These are phyloP conservation scores for Epichloe uncinata DNA, from an alignment of 2,329 filamentous ascomycete species.

Conservation along the genomic window DNA sequence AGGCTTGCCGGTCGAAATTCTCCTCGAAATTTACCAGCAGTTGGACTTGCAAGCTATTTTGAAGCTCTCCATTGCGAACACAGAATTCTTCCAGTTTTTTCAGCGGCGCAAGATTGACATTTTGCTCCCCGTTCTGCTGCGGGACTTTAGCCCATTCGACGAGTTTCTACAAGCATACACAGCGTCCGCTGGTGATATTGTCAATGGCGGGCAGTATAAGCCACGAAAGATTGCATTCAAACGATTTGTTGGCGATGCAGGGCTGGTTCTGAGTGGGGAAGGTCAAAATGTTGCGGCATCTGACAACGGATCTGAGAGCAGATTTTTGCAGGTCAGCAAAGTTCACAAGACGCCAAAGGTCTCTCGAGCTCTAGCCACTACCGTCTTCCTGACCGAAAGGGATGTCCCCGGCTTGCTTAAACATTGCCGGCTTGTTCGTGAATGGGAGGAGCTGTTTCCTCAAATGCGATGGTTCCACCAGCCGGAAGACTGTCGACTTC, in stretches of 20 bases:
- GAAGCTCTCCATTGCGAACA: constrained; percentile 24
- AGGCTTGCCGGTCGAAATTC: constrained; percentile 31
- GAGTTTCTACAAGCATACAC: constrained; percentile 34
- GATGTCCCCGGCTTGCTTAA: constrained; percentile 22
- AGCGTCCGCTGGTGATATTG: constrained; percentile 25
- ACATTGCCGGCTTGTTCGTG: constrained; percentile 22
- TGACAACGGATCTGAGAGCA: neutral
- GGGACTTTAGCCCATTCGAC: constrained; percentile 30
- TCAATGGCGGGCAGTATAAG: constrained; percentile 21
- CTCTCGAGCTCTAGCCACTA: constrained; percentile 5
- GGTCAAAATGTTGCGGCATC: neutral
- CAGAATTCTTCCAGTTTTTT: constrained; percentile 27
- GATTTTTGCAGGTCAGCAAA: constrained; percentile 13
- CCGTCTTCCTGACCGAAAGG: constrained; percentile 17
- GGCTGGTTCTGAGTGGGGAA: constrained; percentile 11
- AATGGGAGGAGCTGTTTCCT: constrained; percentile 27
- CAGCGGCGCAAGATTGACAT: constrained; percentile 26
- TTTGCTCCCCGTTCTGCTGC: constrained; percentile 27
- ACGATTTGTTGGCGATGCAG: constrained; percentile 20
- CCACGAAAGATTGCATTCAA: constrained; percentile 27
- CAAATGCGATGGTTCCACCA: constrained; percentile 33
- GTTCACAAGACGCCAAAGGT: neutral
- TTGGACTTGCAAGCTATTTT: constrained; percentile 29
- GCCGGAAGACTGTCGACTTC: constrained; percentile 30
- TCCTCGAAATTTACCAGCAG: constrained; percentile 33